These are phyloP conservation scores for Fraxinus baroniana DNA, from an alignment of 305 asterid genomes.

Conservation along the genomic window DNA sequence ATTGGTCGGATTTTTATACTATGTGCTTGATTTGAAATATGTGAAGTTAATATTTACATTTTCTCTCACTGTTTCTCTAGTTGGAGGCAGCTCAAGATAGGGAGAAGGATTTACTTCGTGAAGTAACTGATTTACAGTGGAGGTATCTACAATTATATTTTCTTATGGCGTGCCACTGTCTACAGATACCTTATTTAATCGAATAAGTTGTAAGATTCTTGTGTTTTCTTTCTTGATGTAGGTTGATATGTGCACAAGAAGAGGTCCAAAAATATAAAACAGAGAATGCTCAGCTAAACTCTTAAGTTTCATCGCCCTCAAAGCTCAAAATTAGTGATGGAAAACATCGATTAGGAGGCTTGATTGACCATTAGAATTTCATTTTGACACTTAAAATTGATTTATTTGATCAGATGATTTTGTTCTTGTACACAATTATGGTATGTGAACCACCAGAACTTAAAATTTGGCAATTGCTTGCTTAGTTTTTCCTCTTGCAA, in stretches of 20 bases:
- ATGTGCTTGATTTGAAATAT: background rate
- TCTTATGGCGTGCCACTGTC: too few species aligned
- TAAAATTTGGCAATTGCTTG: background rate
- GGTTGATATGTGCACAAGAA: conserved; percentile 15
- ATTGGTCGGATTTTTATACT: background rate
- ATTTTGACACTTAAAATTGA: background rate
- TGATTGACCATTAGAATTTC: background rate
- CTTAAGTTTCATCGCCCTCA: background rate
- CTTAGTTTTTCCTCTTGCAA: background rate
- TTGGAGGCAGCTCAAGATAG: conserved; percentile 79
- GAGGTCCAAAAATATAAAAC: conserved; percentile 12
- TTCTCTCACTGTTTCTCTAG: conserved; percentile 34
- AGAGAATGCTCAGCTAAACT: conserved; percentile 6
- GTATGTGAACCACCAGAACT: background rate
- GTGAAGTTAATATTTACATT: background rate
- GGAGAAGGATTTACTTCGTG: conserved; percentile 74
- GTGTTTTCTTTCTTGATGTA: conserved; percentile 1
- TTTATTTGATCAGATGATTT: background rate
- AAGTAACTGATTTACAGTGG: conserved; percentile 72
- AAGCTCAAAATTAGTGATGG: background rate
- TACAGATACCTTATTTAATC: background rate
- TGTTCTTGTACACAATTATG: background rate
- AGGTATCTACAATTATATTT: conserved; percentile 42
- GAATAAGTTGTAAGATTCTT: background rate
- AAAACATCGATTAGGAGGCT: background rate